A percentile compares a stretch with the other conserved stretches of the same genome.
These are phyloP conservation scores for Arthroderma uncinatum DNA, from an alignment of 2,329 filamentous ascomycete species.

Conservation along the genomic window DNA sequence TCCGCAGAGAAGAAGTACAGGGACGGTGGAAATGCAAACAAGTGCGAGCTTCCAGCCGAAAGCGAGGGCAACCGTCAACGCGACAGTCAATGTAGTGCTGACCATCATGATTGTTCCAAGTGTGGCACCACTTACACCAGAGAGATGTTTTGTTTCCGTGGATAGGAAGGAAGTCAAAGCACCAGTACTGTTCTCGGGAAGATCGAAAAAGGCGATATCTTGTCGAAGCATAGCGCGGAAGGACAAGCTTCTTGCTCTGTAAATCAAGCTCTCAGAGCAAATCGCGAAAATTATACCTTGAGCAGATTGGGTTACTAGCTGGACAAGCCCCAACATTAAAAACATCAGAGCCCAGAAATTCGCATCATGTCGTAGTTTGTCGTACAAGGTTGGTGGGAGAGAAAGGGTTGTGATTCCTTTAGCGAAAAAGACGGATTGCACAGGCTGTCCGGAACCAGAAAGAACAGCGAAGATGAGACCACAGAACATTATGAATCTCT, in stretches of 20 bases:
- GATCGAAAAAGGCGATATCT: constrained; percentile 85
- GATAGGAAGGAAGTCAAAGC: constrained; percentile 80
- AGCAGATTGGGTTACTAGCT: constrained; percentile 55
- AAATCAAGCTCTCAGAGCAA: constrained; percentile 76
- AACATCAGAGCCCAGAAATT: constrained; percentile 88
- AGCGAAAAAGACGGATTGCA: constrained; percentile 70
- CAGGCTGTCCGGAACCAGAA: constrained; percentile 69
- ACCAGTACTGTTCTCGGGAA: constrained; percentile 77
- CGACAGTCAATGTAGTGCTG: constrained; percentile 63
- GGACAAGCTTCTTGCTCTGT: constrained; percentile 67
- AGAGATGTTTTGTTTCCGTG: constrained; percentile 78
- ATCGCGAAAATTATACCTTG: constrained; percentile 69
- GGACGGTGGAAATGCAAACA: constrained; percentile 68
- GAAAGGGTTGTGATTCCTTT: constrained; percentile 70
- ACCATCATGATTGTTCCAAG: constrained; percentile 78
- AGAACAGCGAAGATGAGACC: constrained; percentile 65
- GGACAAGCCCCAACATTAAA: constrained; percentile 65
- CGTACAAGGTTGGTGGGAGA: constrained; percentile 42
- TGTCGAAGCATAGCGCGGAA: constrained; percentile 85
- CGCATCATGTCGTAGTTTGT: constrained; percentile 54
- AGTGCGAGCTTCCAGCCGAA: constrained; percentile 82
- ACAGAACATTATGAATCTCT: constrained; percentile 59
- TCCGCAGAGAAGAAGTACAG: constrained; percentile 66
- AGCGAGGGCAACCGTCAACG: constrained; percentile 57
- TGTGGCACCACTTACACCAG: constrained; percentile 76